Percentiles rank a stretch among this genome's conserved stretches.
Evolutionary conservation across 108 stramenopile genomes (phyloP).

Genomic region (Fistulifera pelliculosa): DNA sequence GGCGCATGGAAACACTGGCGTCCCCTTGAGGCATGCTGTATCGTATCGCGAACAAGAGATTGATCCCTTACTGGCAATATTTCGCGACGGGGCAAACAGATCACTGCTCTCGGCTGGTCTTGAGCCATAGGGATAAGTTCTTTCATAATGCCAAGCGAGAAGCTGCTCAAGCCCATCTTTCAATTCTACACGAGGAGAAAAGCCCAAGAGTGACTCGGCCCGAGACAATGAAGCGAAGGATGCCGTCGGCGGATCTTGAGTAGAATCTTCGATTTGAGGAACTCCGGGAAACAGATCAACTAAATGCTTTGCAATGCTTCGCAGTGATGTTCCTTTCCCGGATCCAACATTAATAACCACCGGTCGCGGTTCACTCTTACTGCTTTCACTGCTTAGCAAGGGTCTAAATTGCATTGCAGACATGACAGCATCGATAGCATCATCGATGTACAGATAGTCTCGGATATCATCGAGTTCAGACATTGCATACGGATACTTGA

Average conservation of each 20-base stretch:
- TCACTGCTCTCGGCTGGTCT: conserved; percentile 1
- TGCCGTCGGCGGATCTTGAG: background rate
- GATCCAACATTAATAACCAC: conserved; percentile 74
- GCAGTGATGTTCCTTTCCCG: conserved; percentile 40
- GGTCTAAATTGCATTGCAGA: conserved; percentile 68
- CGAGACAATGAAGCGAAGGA: conserved; percentile 41
- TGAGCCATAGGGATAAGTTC: conserved; percentile 52
- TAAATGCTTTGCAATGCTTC: conserved; percentile 35
- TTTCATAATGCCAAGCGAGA: conserved; percentile 74
- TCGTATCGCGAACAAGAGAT: conserved; percentile 51
- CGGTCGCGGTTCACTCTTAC: conserved; percentile 17
- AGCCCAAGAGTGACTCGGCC: conserved; percentile 51
- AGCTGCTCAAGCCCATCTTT: conserved; percentile 47
- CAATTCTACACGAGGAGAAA: conserved; percentile 42
- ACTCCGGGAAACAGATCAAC: conserved; percentile 20
- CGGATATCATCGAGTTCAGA: conserved; percentile 11
- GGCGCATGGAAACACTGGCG: conserved; percentile 75
- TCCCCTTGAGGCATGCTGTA: conserved; percentile 61
- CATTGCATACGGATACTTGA: background rate
- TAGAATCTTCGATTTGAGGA: background rate
- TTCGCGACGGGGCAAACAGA: too few relatives aligned
- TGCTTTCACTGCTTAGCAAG: background rate
- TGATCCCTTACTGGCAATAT: conserved; percentile 27
- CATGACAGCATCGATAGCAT: conserved; percentile 80
- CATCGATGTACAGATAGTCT: conserved; percentile 83